Percentiles rank a stretch among this genome's conserved stretches.
Conservation (phyloP, 2,329 filamentous ascomycete species). For the Microdochium nivale region DNA sequence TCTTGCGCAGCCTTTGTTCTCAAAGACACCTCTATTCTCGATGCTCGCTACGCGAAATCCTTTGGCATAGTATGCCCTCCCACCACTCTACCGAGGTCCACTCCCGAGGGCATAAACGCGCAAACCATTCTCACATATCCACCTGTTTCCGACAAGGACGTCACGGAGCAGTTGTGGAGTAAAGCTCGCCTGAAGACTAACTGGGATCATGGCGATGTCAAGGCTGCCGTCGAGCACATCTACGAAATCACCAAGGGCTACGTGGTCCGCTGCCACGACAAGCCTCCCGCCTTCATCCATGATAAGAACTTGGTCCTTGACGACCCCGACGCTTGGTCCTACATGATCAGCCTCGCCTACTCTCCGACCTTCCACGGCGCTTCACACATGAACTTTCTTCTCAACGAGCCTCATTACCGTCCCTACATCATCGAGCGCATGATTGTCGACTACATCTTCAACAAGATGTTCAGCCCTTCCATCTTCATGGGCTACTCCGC, state of each 20-base stretch:
- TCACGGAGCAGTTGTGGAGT: not conserved
- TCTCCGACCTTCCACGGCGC: constrained; percentile 9
- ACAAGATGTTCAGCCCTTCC: constrained; percentile 16
- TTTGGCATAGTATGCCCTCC: not conserved
- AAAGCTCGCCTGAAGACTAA: constrained; percentile 5
- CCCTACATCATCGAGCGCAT: constrained; percentile 19
- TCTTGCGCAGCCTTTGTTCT: not conserved
- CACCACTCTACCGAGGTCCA: not conserved
- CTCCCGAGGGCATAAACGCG: not conserved
- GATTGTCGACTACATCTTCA: constrained; percentile 18
- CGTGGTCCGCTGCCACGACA: constrained; percentile 14
- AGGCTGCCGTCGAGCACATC: constrained; percentile 13
- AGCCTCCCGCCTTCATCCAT: constrained; percentile 7
- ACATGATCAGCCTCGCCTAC: constrained; percentile 14
- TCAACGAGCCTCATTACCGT: constrained; percentile 9
- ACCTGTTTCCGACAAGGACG: not conserved
- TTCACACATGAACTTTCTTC: constrained; percentile 14
- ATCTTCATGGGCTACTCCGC: constrained; percentile 18
- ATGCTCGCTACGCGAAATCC: not conserved
- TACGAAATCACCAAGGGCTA: constrained; percentile 18
- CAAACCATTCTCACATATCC: not conserved
- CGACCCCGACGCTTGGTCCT: constrained; percentile 16
- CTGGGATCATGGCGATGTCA: constrained; percentile 16
- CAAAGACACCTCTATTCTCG: not conserved
- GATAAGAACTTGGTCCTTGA: constrained; percentile 7